These are phyloP conservation scores for Mimosa bimucronata DNA, from an alignment of 306 rosid genomes.

Conservation along the genomic window DNA sequence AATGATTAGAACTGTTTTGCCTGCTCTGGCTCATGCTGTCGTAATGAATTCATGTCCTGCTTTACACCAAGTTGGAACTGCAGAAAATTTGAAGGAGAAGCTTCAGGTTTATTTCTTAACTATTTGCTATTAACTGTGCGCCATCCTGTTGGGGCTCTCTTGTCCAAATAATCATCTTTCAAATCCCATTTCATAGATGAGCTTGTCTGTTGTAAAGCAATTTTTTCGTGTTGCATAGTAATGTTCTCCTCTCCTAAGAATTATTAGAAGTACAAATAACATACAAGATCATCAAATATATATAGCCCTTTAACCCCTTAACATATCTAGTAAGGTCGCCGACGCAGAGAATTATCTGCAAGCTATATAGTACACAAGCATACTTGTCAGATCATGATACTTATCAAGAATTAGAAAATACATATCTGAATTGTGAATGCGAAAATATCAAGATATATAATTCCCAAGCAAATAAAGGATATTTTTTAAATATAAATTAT, in stretches of 20 bases:
- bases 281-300: slow-evolving; percentile 10
- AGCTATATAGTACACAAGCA: background rate
- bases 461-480: background rate
- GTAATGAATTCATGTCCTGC: slow-evolving; percentile 59
- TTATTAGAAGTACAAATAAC: background rate
- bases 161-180: slow-evolving; percentile 16
- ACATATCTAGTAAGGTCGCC: background rate
- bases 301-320: background rate
- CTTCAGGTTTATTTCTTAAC: slow-evolving; percentile 69
- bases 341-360: background rate
- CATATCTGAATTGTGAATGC: background rate
- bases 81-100: slow-evolving; percentile 67
- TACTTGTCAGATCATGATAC: background rate
- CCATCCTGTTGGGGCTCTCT: slow-evolving; percentile 14
- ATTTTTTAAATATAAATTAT: background rate
- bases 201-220: slow-evolving; percentile 9
- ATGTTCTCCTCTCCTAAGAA: background rate
- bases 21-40: slow-evolving; percentile 88
- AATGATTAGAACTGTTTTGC: slow-evolving; percentile 87
- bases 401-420: background rate
- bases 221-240: background rate
- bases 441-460: background rate
- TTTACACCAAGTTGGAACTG: slow-evolving; percentile 50
- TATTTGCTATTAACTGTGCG: slow-evolving; percentile 18
- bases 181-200: slow-evolving; percentile 12